Percentiles rank a stretch among this genome's conserved stretches.
These are phyloP conservation scores for Dryadomyces quercus-mongolicae DNA, from an alignment of 2,329 filamentous ascomycete species.

Conservation along the genomic window DNA sequence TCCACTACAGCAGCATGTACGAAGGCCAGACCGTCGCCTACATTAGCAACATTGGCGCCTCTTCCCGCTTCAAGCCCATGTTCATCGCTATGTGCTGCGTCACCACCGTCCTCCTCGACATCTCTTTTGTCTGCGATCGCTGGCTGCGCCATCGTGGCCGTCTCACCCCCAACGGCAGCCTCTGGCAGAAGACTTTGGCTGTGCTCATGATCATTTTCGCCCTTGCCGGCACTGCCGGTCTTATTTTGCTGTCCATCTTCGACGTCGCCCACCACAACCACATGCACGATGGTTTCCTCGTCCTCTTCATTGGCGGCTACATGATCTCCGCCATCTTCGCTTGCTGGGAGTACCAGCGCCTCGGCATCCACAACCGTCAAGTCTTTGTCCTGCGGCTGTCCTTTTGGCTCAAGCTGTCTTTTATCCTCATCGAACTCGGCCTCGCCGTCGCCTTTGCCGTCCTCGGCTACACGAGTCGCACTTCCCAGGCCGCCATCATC, in stretches of 20 bases:
- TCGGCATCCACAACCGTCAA: constrained; percentile 68
- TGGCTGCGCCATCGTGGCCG: constrained; percentile 75
- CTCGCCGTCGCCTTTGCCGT: constrained; percentile 65
- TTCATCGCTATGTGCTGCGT: constrained; percentile 62
- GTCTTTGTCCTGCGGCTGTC: constrained; percentile 61
- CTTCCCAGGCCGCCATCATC: constrained; percentile 61
- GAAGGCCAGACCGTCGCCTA: constrained; percentile 50
- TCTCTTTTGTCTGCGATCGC: constrained; percentile 69
- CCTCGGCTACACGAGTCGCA: constrained; percentile 31
- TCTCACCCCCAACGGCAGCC: constrained; percentile 58
- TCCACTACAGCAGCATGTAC: constrained; percentile 49
- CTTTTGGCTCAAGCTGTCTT: constrained; percentile 79
- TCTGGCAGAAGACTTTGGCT: constrained; percentile 50
- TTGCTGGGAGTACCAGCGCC: constrained; percentile 78
- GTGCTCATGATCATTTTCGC: constrained; percentile 54
- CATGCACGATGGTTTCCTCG: constrained; percentile 65
- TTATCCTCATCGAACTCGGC: constrained; percentile 67
- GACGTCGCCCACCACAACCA: constrained; percentile 59
- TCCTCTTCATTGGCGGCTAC: constrained; percentile 78
- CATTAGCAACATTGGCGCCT: constrained; percentile 54
- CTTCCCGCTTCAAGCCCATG: constrained; percentile 54
- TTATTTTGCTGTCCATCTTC: constrained; percentile 77
- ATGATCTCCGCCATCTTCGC: constrained; percentile 76
- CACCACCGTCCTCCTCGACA: constrained; percentile 69
- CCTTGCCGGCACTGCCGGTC: constrained; percentile 60